Evolutionary conservation across 768 basidiomycete species (phyloP), one percentile per base, ranked within the genome.

Genomic region (Mrakia blollopis): DNA sequence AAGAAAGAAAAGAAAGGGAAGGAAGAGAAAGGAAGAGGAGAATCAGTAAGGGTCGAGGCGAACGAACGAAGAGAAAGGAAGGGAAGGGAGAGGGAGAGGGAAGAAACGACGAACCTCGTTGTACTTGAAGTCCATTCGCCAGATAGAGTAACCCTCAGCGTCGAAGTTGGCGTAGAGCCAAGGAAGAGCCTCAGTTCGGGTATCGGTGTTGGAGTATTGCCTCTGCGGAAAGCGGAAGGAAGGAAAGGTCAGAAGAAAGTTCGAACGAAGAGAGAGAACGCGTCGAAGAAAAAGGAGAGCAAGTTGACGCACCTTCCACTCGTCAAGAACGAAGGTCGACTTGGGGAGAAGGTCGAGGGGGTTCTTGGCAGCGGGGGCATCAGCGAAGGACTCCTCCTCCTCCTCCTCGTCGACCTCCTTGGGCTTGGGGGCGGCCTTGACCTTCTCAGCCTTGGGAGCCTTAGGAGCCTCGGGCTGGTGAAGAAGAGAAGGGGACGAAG

Each of bases 101-200:
- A n/a, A n/a, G n/a, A n/a, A n/a, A n/a, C n/a, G n/a, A 72, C 71
- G 25, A 28, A 72, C 71, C 30, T 90, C 87, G 85, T 92, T 92
- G 89, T 96, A 98, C 87, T 96, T 97, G 90, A 92, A 99, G 86
- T 93, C 92, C 74, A 94, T 89, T 76, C 92, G 88, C 92, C 92
- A 95, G 83, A 89, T 84, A 79, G 93, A 95, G 89, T 89, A 97
- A 37, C 95, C 94, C 78, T 89, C 89, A 80, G 88, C 85, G 87
- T 98, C 94, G 84, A 88, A 92, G 87, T 97, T 90, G 84, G 93
- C 84, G 87, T 97, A 95, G 89, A 99, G 91, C 97, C 96, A 98
- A 84, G 97, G 93, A 54, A 99, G 81, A 71, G 93, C 84, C 79
- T 92, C 94, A 52, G 92, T 93, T 74, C 92, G 90, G 54, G 95